Evolutionary conservation across 495 filamentous ascomycete species (phyloP).

Genomic region (Ascobolus immersus): DNA sequence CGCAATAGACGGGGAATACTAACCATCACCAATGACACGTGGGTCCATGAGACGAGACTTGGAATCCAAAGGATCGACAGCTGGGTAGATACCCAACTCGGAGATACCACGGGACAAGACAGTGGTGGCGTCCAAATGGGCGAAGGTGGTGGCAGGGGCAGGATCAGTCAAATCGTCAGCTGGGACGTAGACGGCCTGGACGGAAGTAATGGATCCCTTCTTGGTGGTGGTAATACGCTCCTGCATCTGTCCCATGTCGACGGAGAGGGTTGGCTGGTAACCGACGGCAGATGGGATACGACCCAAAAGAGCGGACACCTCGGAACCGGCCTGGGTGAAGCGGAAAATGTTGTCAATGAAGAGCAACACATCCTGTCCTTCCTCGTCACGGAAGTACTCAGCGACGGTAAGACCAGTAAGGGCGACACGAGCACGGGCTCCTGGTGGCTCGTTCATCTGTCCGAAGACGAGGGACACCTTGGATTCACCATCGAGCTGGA

Average conservation of each 20-base stretch:
- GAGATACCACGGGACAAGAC: conserved; percentile 99
- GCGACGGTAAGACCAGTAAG: conserved; percentile 80
- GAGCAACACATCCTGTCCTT: conserved; percentile 70
- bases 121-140: conserved; percentile 99
- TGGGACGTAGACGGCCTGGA: conserved; percentile 99
- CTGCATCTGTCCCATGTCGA: conserved; percentile 99
- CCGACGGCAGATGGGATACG: conserved; percentile 99
- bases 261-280: conserved; percentile 98
- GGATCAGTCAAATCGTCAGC: conserved; percentile 99
- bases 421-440: conserved; percentile 98
- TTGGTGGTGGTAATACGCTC: conserved; percentile 99
- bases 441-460: conserved; percentile 99
- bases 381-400: conserved; percentile 92
- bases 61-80: conserved; percentile 97
- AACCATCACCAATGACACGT: conserved; percentile 84
- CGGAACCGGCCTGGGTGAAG: conserved; percentile 99
- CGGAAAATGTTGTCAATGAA: conserved; percentile 99
- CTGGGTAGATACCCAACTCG: conserved; percentile 99
- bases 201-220: conserved; percentile 98
- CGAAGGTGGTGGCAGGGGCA: conserved; percentile 97
- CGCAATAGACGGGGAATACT: too few relatives aligned
- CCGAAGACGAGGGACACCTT: conserved; percentile 99
- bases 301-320: conserved; percentile 97
- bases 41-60: conserved; percentile 99
- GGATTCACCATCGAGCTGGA: conserved; percentile 94